Evolutionary conservation across 164 flowering plant species (phyloP).

Genomic region (Aristolochia californica): DNA sequence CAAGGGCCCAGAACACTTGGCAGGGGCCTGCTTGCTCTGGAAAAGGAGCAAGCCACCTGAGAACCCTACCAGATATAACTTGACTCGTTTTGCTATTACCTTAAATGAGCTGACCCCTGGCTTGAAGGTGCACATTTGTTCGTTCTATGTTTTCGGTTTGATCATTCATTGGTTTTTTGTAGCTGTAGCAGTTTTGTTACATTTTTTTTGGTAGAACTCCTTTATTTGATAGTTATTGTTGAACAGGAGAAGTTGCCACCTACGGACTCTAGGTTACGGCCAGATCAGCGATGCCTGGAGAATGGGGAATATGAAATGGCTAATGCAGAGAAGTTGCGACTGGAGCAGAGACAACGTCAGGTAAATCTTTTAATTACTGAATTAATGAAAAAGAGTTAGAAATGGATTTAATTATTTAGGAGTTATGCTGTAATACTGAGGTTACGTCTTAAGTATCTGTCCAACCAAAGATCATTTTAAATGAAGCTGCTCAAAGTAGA

Average conservation of each 20-base stretch:
- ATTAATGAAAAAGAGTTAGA: neutral
- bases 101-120: conserved; percentile 71
- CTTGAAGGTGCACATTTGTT: conserved; percentile 32
- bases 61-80: conserved; percentile 55
- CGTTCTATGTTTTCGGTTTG: too few relatives aligned
- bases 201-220: too few relatives aligned
- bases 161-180: neutral
- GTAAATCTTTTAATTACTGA: conserved; percentile 17
- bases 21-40: conserved; percentile 54
- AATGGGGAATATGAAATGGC: conserved; percentile 90
- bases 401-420: too few relatives aligned
- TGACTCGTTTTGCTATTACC: conserved; percentile 63
- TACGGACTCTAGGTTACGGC: conserved; percentile 88
- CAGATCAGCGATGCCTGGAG: conserved; percentile 84
- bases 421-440: neutral
- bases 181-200: too few relatives aligned
- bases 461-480: neutral
- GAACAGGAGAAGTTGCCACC: conserved; percentile 80
- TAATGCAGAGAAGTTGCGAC: conserved; percentile 74
- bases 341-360: conserved; percentile 93
- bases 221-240: too few relatives aligned
- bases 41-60: conserved; percentile 49
- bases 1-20: conserved; percentile 33
- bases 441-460: neutral
- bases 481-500: too few relatives aligned